These are phyloP conservation scores for Leccinum longicurvipes DNA, from an alignment of 768 basidiomycete genomes.

Conservation along the genomic window DNA sequence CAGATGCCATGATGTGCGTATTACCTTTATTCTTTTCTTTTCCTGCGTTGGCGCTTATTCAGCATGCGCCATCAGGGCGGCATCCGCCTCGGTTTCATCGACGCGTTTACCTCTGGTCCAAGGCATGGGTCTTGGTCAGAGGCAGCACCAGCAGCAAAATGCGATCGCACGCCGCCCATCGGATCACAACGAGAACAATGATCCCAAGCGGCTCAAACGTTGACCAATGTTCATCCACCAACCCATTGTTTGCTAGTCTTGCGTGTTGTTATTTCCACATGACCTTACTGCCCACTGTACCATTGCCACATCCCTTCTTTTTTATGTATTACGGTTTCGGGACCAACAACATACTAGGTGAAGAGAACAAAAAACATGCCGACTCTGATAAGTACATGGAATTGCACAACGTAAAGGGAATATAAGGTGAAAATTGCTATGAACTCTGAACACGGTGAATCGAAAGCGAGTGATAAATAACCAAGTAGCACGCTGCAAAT, in stretches of 20 bases:
- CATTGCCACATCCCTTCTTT: background rate
- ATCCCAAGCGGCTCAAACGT: conserved; percentile 42
- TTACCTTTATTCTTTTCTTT: background rate
- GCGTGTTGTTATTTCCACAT: background rate
- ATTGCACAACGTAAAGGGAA: background rate
- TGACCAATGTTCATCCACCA: conserved; percentile 14
- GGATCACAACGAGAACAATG: conserved; percentile 23
- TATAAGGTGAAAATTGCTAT: background rate
- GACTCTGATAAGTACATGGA: background rate
- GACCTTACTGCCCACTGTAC: background rate
- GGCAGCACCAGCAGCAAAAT: conserved; percentile 27
- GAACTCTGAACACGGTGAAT: background rate
- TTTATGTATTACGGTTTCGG: background rate
- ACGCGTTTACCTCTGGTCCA: conserved; percentile 25
- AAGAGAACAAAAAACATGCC: background rate
- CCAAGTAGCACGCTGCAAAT: too few species aligned
- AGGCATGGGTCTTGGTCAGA: conserved; percentile 41
- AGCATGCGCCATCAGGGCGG: conserved; percentile 5
- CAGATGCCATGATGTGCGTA: conserved; percentile 33
- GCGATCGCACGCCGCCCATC: conserved; percentile 17
- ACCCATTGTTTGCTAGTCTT: background rate
- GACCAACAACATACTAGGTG: background rate
- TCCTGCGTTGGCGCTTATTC: background rate
- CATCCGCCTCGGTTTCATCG: conserved; percentile 20
- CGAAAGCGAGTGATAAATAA: background rate